Conservation (phyloP, 306 rosid genomes). For the Herpetospermum pedunculosum region DNA sequence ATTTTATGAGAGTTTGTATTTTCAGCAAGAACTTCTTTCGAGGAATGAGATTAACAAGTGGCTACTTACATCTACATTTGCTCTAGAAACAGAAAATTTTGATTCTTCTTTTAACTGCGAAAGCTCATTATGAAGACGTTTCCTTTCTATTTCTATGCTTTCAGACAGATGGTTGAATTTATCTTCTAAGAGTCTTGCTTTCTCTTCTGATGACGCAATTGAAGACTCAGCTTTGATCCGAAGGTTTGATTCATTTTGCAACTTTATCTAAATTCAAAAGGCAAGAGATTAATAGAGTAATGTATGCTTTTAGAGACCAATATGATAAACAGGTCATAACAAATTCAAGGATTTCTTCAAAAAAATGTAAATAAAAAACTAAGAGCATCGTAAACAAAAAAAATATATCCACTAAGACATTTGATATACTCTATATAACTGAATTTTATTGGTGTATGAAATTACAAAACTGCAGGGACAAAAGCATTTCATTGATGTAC, state of each 20-base stretch:
- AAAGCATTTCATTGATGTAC: too few species aligned
- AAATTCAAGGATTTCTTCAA: too few species aligned
- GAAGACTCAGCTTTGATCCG: conserved; percentile 58
- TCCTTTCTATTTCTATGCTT: conserved; percentile 50
- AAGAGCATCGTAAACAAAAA: background rate
- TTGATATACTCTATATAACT: too few species aligned
- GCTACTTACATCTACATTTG: conserved; percentile 50
- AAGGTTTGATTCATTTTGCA: conserved; percentile 54
- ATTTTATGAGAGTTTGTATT: background rate
- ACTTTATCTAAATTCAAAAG: conserved; percentile 45
- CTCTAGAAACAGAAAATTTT: conserved; percentile 54
- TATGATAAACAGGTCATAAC: background rate
- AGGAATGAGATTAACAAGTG: background rate
- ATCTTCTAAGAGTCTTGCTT: conserved; percentile 40
- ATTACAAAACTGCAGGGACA: too few species aligned
- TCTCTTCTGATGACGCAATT: conserved; percentile 58
- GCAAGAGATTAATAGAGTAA: background rate
- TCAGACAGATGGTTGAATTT: conserved; percentile 51
- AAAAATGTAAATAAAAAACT: too few species aligned
- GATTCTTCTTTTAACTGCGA: conserved; percentile 55
- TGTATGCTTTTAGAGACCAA: background rate
- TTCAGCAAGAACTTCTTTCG: background rate
- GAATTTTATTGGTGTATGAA: too few species aligned
- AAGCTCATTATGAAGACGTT: conserved; percentile 39
- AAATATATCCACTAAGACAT: too few species aligned